Evolutionary conservation across 2,329 filamentous ascomycete species (phyloP), one percentile per base, ranked within the genome.

Genomic region (Rhynchosporium graminicola): DNA sequence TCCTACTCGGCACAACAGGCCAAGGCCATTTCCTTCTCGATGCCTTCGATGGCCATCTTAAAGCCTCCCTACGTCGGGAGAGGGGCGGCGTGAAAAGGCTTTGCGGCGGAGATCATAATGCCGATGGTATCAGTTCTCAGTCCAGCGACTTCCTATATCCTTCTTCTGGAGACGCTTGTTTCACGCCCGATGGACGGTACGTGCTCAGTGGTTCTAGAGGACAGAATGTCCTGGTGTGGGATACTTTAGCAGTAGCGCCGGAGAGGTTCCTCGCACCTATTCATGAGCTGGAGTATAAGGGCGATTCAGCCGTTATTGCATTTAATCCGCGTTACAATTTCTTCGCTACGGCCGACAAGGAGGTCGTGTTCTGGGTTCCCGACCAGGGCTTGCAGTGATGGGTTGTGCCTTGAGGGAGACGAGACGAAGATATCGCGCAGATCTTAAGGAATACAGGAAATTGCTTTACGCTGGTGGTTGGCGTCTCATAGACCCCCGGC

Each of bases 251-350:
- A 60, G 73, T 80, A 29, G 78, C 82, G 1, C 74, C 82, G 1
- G 80, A 84, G 42, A 83, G 82, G 69, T 84, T 85, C 72, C 74
- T 92, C 60, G 82, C 84, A 46, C 89, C 90, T 57, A 82, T 79
- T 51, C 82, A 82, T 76, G 85, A 84, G 52, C 78, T 90, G 52
- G 85, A 88, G 46, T 87, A 88, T 68, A 84, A 83, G 78, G 86
- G 80, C 74, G 87, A 85, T 77, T 86, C 86, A 4, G 89, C 89
- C 0, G 83, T 96, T 12, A 81, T 97, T 47, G 91, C 90, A 28
- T 95, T 92, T 75, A 98, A 97, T 74, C 95, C 93, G 31, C 84
- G 93, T 56, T 95, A 89, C 76, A 97, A 98, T 76, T 87, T 97
- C 79, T 83, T 98, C 68, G 93, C 92, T 8, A 95, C 89, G 50